Conservation (phyloP, 805 yeast genomes). For the Scheffersomyces stipitis region DNA sequence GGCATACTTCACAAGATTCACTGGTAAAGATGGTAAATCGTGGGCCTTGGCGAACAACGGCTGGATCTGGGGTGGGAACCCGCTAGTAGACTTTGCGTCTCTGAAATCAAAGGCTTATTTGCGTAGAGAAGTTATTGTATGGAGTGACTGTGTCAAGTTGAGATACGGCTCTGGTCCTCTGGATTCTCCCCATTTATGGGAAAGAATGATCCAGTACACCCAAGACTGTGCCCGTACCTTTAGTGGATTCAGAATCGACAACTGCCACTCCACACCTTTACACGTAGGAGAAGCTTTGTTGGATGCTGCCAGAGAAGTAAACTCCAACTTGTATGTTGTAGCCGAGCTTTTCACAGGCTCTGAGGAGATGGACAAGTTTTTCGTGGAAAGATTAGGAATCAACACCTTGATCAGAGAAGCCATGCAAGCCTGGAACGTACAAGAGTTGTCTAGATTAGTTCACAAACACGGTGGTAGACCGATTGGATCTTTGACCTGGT, state of each 20-base stretch:
- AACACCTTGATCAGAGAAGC: constrained; percentile 92
- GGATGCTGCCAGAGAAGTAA: constrained; percentile 81
- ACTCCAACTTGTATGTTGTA: constrained; percentile 86
- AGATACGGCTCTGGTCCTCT: constrained; percentile 76
- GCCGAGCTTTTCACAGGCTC: constrained; percentile 95
- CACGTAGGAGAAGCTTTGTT: constrained; percentile 89
- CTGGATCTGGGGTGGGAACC: constrained; percentile 98
- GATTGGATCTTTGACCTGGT: constrained; percentile 83
- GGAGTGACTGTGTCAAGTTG: constrained; percentile 97
- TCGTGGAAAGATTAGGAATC: constrained; percentile 87
- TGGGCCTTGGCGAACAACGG: constrained; percentile 92
- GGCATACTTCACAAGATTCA: constrained; percentile 81
- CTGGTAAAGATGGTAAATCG: constrained; percentile 48
- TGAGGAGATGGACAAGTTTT: constrained; percentile 83
- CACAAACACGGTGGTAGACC: constrained; percentile 96
- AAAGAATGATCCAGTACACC: constrained; percentile 78
- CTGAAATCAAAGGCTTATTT: constrained; percentile 73
- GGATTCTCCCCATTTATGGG: constrained; percentile 90
- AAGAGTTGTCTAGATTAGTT: constrained; percentile 79
- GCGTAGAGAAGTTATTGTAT: constrained; percentile 88
- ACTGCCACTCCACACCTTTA: constrained; percentile 93
- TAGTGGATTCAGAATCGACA: constrained; percentile 89
- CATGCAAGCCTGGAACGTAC: constrained; percentile 92
- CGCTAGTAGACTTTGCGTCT: constrained; percentile 91
- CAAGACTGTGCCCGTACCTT: constrained; percentile 69